These are phyloP conservation scores for Juglanconis sp. DNA, from an alignment of 2,329 filamentous ascomycete genomes.

Conservation along the genomic window DNA sequence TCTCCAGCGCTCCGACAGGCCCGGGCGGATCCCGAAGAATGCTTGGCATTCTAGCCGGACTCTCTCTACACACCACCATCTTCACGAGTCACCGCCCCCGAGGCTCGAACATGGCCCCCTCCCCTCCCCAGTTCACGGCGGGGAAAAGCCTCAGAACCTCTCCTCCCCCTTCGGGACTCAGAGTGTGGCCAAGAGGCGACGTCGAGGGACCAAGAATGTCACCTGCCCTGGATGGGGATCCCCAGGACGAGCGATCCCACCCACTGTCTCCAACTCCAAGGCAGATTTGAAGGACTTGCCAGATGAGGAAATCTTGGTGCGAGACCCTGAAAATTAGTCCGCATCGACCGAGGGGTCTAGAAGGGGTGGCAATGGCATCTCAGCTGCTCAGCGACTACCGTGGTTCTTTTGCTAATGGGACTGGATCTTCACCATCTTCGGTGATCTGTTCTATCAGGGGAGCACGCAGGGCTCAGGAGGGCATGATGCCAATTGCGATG, in stretches of 20 bases:
- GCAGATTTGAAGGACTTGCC: neutral
- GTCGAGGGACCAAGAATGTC: neutral
- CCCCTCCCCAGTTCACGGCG: neutral
- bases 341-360: too few species aligned
- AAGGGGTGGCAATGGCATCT: too few species aligned
- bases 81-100: neutral
- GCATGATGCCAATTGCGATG: too few species aligned
- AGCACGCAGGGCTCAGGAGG: too few species aligned
- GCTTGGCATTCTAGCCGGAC: neutral
- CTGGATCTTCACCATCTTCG: too few species aligned
- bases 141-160: too few species aligned
- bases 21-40: neutral
- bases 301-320: too few species aligned
- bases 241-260: neutral
- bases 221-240: neutral
- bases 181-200: neutral
- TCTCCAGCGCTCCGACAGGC: neutral
- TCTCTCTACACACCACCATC: neutral
- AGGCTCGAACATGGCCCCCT: too few species aligned
- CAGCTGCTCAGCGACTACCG: too few species aligned
- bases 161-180: neutral
- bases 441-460: neutral
- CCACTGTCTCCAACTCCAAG: neutral
- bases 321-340: too few species aligned
- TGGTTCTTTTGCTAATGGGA: too few species aligned